These are phyloP conservation scores for Neurospora tetraspora DNA, from an alignment of 495 filamentous ascomycete genomes.

Conservation along the genomic window DNA sequence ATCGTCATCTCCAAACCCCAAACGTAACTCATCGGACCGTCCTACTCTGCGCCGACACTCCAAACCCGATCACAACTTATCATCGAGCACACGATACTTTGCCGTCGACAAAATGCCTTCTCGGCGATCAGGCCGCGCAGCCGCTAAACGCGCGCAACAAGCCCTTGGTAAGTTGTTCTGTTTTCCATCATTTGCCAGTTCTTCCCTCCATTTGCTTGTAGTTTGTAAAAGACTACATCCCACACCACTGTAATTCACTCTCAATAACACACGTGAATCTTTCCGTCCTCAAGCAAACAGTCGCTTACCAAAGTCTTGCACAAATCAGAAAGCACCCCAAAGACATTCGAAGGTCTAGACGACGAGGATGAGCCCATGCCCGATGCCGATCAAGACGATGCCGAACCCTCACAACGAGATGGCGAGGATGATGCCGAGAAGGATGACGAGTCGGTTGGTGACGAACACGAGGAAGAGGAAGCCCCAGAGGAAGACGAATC, in stretches of 20 bases:
- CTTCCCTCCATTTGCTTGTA: neutral
- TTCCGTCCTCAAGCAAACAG: neutral
- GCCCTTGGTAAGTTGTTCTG: conserved; percentile 17
- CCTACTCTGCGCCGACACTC: neutral
- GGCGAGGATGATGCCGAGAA: conserved; percentile 27
- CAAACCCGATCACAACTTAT: neutral
- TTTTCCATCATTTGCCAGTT: neutral
- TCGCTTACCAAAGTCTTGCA: conserved; percentile 7
- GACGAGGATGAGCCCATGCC: conserved; percentile 43
- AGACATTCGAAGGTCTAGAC: conserved; percentile 36
- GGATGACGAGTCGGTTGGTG: conserved; percentile 30
- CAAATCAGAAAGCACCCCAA: conserved; percentile 41
- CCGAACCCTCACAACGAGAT: conserved; percentile 16
- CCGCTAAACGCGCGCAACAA: conserved; percentile 24
- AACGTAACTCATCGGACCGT: neutral
- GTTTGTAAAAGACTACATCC: neutral
- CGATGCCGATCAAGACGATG: conserved; percentile 34
- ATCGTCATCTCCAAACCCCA: neutral
- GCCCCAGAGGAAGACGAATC: conserved; percentile 33
- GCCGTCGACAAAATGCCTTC: conserved; percentile 14
- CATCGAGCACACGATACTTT: neutral
- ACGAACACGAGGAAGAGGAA: conserved; percentile 31
- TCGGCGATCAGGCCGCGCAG: conserved; percentile 22
- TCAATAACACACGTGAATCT: neutral
- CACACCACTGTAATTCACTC: neutral